Evolutionary conservation across 2,329 filamentous ascomycete species (phyloP).

Genomic region (Penicillium sp.): DNA sequence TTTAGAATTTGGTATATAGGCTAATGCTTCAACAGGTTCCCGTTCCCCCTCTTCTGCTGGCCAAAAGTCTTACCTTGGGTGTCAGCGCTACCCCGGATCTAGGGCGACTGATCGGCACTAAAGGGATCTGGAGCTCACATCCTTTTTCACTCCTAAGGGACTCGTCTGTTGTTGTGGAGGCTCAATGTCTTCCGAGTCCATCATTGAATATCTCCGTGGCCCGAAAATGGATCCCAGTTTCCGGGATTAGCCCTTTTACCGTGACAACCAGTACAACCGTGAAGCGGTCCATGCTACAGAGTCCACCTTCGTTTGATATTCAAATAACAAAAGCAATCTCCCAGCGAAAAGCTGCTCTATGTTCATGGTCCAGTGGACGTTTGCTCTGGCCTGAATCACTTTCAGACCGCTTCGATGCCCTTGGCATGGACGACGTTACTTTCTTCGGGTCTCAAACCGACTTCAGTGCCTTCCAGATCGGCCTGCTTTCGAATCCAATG

Average conservation of each 20-base stretch:
- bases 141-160: conserved; percentile 32
- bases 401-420: conserved; percentile 19
- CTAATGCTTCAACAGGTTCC: conserved; percentile 26
- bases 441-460: conserved; percentile 17
- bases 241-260: conserved; percentile 32
- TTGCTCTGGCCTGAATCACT: conserved; percentile 32
- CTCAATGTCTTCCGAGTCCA: conserved; percentile 30
- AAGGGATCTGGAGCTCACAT: conserved; percentile 25
- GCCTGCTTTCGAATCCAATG: conserved; percentile 28
- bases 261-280: conserved; percentile 29
- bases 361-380: conserved; percentile 37
- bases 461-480: conserved; percentile 32
- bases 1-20: not conserved
- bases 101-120: conserved; percentile 22
- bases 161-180: conserved; percentile 26
- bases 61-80: conserved; percentile 30
- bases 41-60: conserved; percentile 26
- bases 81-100: conserved; percentile 30
- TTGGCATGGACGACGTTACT: conserved; percentile 22
- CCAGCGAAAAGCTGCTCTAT: conserved; percentile 26
- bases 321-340: conserved; percentile 31
- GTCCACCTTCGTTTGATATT: conserved; percentile 29
- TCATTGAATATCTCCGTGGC: conserved; percentile 26
- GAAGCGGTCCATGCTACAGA: conserved; percentile 23
- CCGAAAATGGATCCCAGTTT: conserved; percentile 29